Evolutionary conservation across 345 rosid genomes (phyloP), one percentile per base, ranked within the genome.

Genomic region (Microthlaspi erraticum): DNA sequence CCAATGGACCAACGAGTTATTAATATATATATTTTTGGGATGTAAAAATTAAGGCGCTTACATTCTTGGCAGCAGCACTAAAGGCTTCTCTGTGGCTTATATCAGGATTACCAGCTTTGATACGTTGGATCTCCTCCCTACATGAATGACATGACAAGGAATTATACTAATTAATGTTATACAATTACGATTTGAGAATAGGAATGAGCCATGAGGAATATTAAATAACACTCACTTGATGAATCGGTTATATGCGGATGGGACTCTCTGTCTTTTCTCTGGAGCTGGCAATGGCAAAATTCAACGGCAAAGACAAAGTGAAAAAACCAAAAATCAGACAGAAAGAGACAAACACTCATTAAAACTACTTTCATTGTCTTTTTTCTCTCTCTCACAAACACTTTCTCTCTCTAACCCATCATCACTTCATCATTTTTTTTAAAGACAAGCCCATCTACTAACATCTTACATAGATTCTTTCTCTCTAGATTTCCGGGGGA

Each of bases 91-190:
- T 86, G 91, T 95, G 99, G 75, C 96, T 95, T 39, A 95, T 95
- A 68, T 95, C 99, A 69, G 99, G 99, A 66, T 95, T 95, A 63
- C 84, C 91, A 56, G 99, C 98, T 82, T 95, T 95, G 86, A 95
- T 92, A 57, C 99, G 97, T 82, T 92, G 98, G 87, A 95, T 95
- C 86, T 92, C 98, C 29, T 95, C 99, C 86, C 99, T 95, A 87
- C 53, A 66, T 59, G 17, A 75, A 52, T 41, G 60, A 59, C 16
- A 33, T 55, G 60, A 39, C 36, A 64, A 34, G 11, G 34, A 53
- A 55, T 53, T 39, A 23, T 6, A 34, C 10, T 42, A 43, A 43
- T 52, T 8, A 44, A 33, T 54, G 46, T 48, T 17, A 37, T 12
- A 19, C 26, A 23, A 26, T 29, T 41, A 60, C 11, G 45, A 44